Percentiles rank a stretch among this genome's conserved stretches.
Evolutionary conservation across 805 yeast species (phyloP).

Genomic region (Blastobotrys mokoenaii): DNA sequence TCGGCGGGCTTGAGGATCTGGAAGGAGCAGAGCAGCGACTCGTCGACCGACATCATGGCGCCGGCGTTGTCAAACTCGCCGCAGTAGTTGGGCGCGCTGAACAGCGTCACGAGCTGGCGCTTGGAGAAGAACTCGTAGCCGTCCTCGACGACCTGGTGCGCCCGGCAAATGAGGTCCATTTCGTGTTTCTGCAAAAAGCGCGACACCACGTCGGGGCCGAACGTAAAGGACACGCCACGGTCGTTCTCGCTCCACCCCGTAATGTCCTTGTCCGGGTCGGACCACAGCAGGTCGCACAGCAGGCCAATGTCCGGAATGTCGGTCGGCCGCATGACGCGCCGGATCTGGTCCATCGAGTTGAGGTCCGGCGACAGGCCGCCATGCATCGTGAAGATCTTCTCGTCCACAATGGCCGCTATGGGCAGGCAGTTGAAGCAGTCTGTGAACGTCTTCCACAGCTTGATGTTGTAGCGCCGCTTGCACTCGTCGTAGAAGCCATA

Average conservation of each 20-base stretch:
- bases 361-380: slow-evolving; percentile 97
- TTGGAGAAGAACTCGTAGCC: slow-evolving; percentile 96
- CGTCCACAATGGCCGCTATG: slow-evolving; percentile 96
- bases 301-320: slow-evolving; percentile 98
- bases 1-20: slow-evolving; percentile 94
- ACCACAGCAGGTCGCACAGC: slow-evolving; percentile 93
- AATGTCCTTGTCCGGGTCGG: slow-evolving; percentile 97
- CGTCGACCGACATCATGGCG: slow-evolving; percentile 99
- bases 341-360: slow-evolving; percentile 96
- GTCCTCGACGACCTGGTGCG: slow-evolving; percentile 98
- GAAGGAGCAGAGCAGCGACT: slow-evolving; percentile 88
- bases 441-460: slow-evolving; percentile 97
- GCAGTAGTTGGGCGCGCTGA: slow-evolving; percentile 96
- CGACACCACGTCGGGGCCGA: slow-evolving; percentile 98
- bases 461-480: slow-evolving; percentile 94
- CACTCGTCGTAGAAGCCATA: slow-evolving; percentile 98
- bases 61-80: slow-evolving; percentile 99
- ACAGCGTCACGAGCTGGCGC: slow-evolving; percentile 90
- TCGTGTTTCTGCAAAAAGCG: slow-evolving; percentile 95
- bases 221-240: slow-evolving; percentile 98
- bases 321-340: slow-evolving; percentile 98
- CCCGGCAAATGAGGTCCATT: slow-evolving; percentile 96
- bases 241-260: slow-evolving; percentile 99
- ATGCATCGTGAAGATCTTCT: slow-evolving; percentile 97
- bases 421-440: slow-evolving; percentile 98